Conservation (phyloP, 192 early-diverging fungal genomes). For the Backusella psychrophila region DNA sequence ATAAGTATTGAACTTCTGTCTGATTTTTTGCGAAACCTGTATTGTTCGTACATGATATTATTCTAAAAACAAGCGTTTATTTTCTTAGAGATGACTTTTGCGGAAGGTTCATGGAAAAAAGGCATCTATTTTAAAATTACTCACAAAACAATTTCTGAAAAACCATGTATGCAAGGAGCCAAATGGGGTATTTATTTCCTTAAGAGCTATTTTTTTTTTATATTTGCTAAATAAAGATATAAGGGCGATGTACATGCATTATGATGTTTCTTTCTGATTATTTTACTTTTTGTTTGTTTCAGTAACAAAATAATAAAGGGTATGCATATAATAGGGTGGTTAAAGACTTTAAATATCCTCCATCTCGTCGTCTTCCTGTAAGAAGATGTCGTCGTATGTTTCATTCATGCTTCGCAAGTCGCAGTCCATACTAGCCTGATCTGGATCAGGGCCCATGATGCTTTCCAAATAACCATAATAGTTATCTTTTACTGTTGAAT, state of each 20-base stretch:
- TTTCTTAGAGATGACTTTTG: not conserved
- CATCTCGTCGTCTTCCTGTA: not conserved
- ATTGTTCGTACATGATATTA: too few species aligned
- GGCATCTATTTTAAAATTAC: not conserved
- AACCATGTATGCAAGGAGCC: not conserved
- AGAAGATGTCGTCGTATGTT: not conserved
- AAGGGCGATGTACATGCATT: not conserved
- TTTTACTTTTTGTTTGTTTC: not conserved
- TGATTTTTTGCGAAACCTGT: too few species aligned
- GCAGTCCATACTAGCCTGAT: not conserved
- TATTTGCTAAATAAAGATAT: not conserved
- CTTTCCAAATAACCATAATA: not conserved
- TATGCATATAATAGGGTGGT: not conserved
- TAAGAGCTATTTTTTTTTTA: not conserved
- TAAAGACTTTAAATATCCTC: not conserved
- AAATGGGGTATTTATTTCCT: not conserved
- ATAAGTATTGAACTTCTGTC: too few species aligned
- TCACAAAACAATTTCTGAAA: not conserved
- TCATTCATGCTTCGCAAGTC: slow-evolving; percentile 1
- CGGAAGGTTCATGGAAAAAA: not conserved
- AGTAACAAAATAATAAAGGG: not conserved
- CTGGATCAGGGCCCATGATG: not conserved
- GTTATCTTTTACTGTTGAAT: slow-evolving; percentile 9
- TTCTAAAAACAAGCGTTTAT: too few species aligned
- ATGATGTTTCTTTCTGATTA: not conserved